Conservation (phyloP, 441 rosid species). For the Jatropha podagrica region DNA sequence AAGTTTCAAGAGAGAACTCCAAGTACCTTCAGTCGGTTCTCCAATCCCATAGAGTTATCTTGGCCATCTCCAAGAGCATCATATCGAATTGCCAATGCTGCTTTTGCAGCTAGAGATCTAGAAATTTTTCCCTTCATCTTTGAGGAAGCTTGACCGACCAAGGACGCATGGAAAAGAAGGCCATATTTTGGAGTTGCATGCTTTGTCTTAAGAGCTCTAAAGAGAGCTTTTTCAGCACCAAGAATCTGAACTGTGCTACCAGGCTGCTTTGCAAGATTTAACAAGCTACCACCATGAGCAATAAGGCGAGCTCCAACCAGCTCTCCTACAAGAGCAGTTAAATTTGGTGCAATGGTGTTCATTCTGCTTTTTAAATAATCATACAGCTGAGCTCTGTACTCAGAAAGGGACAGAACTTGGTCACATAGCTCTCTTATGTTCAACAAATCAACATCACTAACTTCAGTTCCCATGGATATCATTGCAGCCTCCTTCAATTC, state of each 20-base stretch:
- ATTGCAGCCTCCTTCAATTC: conserved; percentile 81
- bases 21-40: conserved; percentile 72
- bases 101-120: conserved; percentile 84
- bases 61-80: conserved; percentile 88
- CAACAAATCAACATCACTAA: conserved; percentile 72
- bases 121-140: conserved; percentile 88
- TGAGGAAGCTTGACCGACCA: conserved; percentile 88
- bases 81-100: conserved; percentile 69
- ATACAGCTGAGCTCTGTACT: conserved; percentile 90
- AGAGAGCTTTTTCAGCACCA: conserved; percentile 94
- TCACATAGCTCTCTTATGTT: conserved; percentile 82
- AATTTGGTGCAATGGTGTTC: conserved; percentile 89
- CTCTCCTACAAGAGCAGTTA: conserved; percentile 95
- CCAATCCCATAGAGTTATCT: conserved; percentile 80
- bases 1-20: not conserved
- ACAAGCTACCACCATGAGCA: conserved; percentile 89
- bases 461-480: conserved; percentile 96
- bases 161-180: conserved; percentile 83
- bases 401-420: conserved; percentile 83
- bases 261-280: conserved; percentile 93
- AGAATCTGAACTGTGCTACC: conserved; percentile 94
- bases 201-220: conserved; percentile 91
- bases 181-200: conserved; percentile 94
- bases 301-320: conserved; percentile 95
- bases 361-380: conserved; percentile 88